Evolutionary conservation across 1,139 yeast species (phyloP).

Genomic region (Kluyveromyces marxianus): DNA sequence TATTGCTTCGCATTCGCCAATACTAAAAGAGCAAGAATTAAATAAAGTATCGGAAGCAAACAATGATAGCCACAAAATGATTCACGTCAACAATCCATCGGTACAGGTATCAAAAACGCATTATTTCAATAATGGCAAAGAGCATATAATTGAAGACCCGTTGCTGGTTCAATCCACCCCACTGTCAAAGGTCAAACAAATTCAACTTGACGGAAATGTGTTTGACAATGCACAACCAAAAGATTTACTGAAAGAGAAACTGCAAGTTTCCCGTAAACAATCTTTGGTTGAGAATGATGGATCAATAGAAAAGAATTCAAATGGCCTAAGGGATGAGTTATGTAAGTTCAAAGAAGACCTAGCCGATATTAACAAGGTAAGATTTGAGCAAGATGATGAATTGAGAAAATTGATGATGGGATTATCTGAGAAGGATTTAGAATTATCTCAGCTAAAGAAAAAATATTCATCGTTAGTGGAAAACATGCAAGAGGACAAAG

Average conservation of each 20-base stretch:
- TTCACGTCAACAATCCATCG: constrained; percentile 8
- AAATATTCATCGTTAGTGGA: not conserved
- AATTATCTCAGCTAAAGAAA: constrained; percentile 1
- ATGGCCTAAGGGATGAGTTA: constrained; percentile 10
- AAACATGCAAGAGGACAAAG: not conserved
- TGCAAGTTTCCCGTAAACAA: constrained; percentile 9
- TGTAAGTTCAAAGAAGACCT: constrained; percentile 11
- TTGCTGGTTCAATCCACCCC: constrained; percentile 20
- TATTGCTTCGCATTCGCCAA: constrained; percentile 3
- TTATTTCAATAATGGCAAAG: constrained; percentile 7
- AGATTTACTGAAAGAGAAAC: constrained; percentile 11
- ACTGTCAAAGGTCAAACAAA: constrained; percentile 8
- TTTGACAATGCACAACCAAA: constrained; percentile 9
- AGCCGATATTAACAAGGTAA: constrained; percentile 4
- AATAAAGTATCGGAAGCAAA: not conserved
- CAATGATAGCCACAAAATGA: constrained; percentile 7
- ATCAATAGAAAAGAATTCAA: constrained; percentile 5
- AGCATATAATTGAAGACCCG: constrained; percentile 9
- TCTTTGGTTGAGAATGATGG: not conserved
- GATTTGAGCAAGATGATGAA: constrained; percentile 7
- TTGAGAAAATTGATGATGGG: constrained; percentile 4
- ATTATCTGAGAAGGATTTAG: not conserved
- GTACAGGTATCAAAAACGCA: constrained; percentile 14
- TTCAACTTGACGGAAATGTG: not conserved
- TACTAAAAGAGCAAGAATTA: constrained; percentile 7